These are phyloP conservation scores for Neoascochyta sp. DNA, from an alignment of 2,329 filamentous ascomycete genomes.

Conservation along the genomic window DNA sequence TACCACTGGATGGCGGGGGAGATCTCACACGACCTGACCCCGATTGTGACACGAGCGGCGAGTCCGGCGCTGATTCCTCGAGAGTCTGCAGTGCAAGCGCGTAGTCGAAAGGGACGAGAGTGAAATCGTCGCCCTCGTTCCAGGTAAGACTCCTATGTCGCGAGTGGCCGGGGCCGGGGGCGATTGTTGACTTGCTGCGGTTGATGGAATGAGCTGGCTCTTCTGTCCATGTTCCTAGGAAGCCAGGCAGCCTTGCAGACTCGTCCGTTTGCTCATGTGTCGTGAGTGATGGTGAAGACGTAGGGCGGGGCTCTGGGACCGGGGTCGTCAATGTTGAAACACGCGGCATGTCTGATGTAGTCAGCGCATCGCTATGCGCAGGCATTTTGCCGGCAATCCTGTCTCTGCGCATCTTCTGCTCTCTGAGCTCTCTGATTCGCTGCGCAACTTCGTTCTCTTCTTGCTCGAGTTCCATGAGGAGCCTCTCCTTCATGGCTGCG, in stretches of 20 bases:
- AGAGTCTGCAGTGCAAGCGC: constrained; percentile 36
- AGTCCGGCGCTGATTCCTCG: constrained; percentile 17
- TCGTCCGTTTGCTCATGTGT: constrained; percentile 28
- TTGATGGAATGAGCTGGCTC: no score
- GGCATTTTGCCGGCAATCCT: constrained; percentile 36
- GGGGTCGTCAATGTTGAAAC: constrained; percentile 32
- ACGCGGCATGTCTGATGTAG: constrained; percentile 33
- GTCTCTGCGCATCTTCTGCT: constrained; percentile 55
- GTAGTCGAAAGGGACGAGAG: constrained; percentile 41
- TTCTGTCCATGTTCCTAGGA: no score
- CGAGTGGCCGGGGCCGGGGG: constrained; percentile 14
- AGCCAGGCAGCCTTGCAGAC: no score
- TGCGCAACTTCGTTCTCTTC: constrained; percentile 56
- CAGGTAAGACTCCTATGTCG: constrained; percentile 32
- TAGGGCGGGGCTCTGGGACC: constrained; percentile 30
- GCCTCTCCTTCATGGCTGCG: constrained; percentile 22
- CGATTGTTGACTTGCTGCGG: no score
- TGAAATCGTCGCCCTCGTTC: constrained; percentile 33
- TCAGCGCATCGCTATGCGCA: constrained; percentile 39
- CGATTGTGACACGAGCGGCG: constrained; percentile 8
- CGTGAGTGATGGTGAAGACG: constrained; percentile 32
- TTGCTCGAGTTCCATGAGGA: constrained; percentile 32
- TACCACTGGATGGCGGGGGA: constrained; percentile 17
- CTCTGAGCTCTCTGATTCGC: constrained; percentile 56
- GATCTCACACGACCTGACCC: constrained; percentile 10